Conservation (phyloP, 2,329 filamentous ascomycete genomes). For the Dryadomyces quercus-mongolicae region DNA sequence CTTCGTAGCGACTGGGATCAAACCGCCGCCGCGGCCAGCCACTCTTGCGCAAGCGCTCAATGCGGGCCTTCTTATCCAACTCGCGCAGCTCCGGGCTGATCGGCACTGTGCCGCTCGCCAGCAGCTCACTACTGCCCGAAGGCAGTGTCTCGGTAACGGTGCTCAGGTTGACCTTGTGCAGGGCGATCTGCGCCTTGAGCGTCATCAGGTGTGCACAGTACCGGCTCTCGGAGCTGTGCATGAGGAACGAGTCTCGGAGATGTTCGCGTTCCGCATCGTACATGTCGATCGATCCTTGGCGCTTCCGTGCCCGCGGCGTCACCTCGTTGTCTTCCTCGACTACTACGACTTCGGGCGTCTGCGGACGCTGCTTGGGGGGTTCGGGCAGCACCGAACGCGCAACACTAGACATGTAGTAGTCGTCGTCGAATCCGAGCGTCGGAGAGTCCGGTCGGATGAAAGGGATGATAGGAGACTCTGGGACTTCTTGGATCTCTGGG, state of each 20-base stretch:
- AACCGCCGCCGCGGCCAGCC: conserved; percentile 47
- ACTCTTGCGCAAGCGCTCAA: conserved; percentile 39
- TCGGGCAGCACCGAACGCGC: conserved; percentile 16
- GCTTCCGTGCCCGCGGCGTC: conserved; percentile 8
- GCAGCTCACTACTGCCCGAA: conserved; percentile 4
- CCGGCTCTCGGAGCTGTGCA: conserved; percentile 32
- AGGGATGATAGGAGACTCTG: conserved; percentile 25
- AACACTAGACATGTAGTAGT: conserved; percentile 18
- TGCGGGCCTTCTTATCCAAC: conserved; percentile 35
- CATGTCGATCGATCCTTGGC: background rate
- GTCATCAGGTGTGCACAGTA: conserved; percentile 35
- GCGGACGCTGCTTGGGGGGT: conserved; percentile 12
- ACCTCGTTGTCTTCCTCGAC: conserved; percentile 9
- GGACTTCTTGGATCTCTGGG: no score
- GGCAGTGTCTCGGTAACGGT: conserved; percentile 20
- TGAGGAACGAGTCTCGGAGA: conserved; percentile 20
- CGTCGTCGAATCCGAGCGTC: conserved; percentile 43
- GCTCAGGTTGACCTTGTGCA: conserved; percentile 35
- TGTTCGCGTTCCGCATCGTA: conserved; percentile 3
- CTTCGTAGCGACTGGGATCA: conserved; percentile 38
- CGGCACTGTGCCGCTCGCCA: conserved; percentile 11
- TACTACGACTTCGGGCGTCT: background rate
- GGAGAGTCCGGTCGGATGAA: conserved; percentile 47
- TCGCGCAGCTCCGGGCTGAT: conserved; percentile 23
- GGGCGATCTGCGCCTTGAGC: conserved; percentile 34